A percentile compares a stretch with the other conserved stretches of the same genome.
Conservation (phyloP, 148 eudicot species). For the Rhododendron molle region DNA sequence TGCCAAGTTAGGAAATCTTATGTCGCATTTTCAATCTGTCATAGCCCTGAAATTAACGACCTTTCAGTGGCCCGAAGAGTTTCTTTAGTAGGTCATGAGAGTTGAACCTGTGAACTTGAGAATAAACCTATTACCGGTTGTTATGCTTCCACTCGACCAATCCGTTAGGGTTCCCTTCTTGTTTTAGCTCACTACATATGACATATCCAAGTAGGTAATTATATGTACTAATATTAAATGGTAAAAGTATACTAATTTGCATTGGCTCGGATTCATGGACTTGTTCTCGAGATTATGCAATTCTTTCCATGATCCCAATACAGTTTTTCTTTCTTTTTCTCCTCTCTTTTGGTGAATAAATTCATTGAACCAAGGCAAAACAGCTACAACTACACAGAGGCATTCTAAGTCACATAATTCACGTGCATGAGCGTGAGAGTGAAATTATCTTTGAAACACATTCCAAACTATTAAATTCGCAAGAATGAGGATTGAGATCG, state of each 20-base stretch:
- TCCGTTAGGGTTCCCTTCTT: not conserved
- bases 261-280: not conserved
- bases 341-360: not conserved
- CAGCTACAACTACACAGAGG: not conserved
- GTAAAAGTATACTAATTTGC: not conserved
- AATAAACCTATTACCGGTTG: not conserved
- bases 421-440: no score
- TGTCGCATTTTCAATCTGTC: not conserved
- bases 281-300: not conserved
- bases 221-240: not conserved
- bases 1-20: conserved; percentile 16
- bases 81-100: not conserved
- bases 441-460: no score
- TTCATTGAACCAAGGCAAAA: not conserved
- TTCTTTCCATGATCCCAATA: not conserved
- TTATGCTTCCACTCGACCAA: not conserved
- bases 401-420: no score
- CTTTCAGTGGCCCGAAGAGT: not conserved
- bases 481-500: no score
- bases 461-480: no score
- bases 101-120: not conserved
- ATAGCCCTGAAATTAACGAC: not conserved
- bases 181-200: not conserved
- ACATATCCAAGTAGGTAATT: not conserved
- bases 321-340: not conserved